A percentile compares a stretch with the other conserved stretches of the same genome.
Conservation (phyloP, 2,329 filamentous ascomycete species). For the Elsinoe arachidis region DNA sequence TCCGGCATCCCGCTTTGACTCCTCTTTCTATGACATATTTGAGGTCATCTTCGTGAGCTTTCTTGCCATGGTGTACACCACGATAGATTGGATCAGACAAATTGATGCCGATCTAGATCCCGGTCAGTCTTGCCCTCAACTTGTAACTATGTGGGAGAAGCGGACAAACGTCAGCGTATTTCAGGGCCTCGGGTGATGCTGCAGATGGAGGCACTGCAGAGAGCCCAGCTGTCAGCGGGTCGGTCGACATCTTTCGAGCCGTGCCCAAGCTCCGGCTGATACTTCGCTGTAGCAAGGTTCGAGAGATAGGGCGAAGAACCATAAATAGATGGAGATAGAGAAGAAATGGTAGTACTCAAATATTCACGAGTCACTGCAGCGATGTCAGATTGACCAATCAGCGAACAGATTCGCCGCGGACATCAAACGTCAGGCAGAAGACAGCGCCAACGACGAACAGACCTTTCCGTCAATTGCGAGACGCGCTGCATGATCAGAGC, state of each 20-base stretch:
- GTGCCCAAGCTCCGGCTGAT: too few relatives aligned
- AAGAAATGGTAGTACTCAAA: not conserved
- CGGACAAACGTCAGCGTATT: constrained; percentile 38
- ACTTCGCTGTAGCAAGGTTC: too few relatives aligned
- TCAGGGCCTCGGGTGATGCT: not conserved
- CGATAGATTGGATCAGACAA: constrained; percentile 85
- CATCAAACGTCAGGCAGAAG: not conserved
- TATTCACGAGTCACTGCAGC: not conserved
- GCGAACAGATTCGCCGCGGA: not conserved
- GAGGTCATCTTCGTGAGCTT: constrained; percentile 66
- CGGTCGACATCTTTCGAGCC: constrained; percentile 7
- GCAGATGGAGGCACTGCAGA: constrained; percentile 15
- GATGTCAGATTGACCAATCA: not conserved
- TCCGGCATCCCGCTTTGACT: constrained; percentile 67
- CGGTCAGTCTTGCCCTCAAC: constrained; percentile 12
- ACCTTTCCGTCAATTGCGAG: too few relatives aligned
- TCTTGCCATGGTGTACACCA: constrained; percentile 73
- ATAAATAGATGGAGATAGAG: not conserved
- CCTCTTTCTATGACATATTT: constrained; percentile 70
- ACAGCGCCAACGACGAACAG: too few relatives aligned
- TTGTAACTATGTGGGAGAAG: constrained; percentile 16
- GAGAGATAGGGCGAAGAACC: not conserved
- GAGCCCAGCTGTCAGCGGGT: constrained; percentile 22
- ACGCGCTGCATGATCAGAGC: too few relatives aligned
- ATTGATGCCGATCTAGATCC: constrained; percentile 74